Base-by-base conservation (phyloP, 768 basidiomycete genomes). In the Suillus americanus region DNA sequence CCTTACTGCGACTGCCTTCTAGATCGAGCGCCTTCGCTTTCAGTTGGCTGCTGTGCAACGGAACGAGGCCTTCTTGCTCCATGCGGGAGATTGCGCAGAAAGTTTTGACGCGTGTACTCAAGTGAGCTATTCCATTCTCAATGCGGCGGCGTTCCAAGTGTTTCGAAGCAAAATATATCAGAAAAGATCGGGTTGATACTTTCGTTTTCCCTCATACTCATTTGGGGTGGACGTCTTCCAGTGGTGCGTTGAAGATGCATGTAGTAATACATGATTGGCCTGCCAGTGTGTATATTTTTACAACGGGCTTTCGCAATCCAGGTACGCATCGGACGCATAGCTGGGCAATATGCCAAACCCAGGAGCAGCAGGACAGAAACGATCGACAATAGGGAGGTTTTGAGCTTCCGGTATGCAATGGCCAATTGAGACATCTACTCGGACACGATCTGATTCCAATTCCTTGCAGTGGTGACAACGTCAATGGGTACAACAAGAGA, bases 11-110 rank as follows among this genome's bases (percentile, higher is more conserved):
- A 48, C 66, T 20, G 61, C 67, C 8, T 23, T 16, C 48, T 64
- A 92, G 92, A 90, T 94, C 72, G 91, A 94, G 74, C 85, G 94
- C 12, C 82, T 98, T 62, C 84, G 94, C 59, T 82, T 88, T 72
- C 94, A 96, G 66, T 80, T 98, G 23, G 79, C 82, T 40, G 86
- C 86, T 41, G 95, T 96, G 3, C 91, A 97, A 69, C 83, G 83
- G 23, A 92, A 94, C 66, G 87, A 96, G 71, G 95, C 94, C 0
- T 99, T 99, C 78, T 82, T 99, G 43, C 84, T 99, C 3, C 97
- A 99, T 66, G 97, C 97, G 0, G 97, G 97, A 2, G 97, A 99
- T 72, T 99, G 97, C 71, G 95, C 94, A n/a, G 94, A 96, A 76
- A 91, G 92, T 74, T 96, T 97, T 71, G 90, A 92, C 69, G 94